These are phyloP conservation scores for Pseudozyma tsukubaensis DNA, from an alignment of 1,284 basidiomycete species.

Conservation along the genomic window DNA sequence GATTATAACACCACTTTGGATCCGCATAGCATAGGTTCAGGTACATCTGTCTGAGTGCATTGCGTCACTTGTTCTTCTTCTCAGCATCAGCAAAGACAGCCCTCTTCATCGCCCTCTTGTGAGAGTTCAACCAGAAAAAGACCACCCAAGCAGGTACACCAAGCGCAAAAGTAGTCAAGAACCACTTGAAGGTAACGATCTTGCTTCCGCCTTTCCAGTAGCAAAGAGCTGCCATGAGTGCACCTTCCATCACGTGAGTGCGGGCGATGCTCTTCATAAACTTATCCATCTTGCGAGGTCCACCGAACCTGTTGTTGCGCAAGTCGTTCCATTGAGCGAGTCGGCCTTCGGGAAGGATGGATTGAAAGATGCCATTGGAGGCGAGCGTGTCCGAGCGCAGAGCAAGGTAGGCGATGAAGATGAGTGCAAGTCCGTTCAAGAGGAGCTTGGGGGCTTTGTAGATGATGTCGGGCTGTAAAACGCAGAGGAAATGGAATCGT, in stretches of 20 bases:
- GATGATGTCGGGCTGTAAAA: constrained; percentile 28
- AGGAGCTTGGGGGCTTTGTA: constrained; percentile 41
- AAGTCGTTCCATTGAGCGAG: constrained; percentile 38
- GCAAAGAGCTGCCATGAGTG: constrained; percentile 33
- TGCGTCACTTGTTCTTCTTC: constrained; percentile 25
- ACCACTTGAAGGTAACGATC: constrained; percentile 38
- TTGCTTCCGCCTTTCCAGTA: constrained; percentile 37
- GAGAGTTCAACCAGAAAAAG: constrained; percentile 53
- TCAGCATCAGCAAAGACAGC: constrained; percentile 23
- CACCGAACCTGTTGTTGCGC: constrained; percentile 37
- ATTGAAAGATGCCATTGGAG: constrained; percentile 23
- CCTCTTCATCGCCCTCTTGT: constrained; percentile 23
- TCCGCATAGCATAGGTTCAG: too few species aligned
- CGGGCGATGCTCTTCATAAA: constrained; percentile 33
- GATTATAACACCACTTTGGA: background rate
- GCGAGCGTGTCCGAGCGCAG: constrained; percentile 42
- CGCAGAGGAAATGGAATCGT: background rate
- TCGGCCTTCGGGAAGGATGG: constrained; percentile 18
- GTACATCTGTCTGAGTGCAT: too few species aligned
- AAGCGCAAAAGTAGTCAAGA: constrained; percentile 25
- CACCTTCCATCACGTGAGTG: constrained; percentile 29
- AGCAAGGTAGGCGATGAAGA: constrained; percentile 19
- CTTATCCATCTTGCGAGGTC: constrained; percentile 35
- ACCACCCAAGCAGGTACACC: constrained; percentile 54
- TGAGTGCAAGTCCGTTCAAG: constrained; percentile 6